phyloP scores from a whole-genome alignment of 2,329 filamentous ascomycete species.

The Diplocarpon rosae region DNA sequence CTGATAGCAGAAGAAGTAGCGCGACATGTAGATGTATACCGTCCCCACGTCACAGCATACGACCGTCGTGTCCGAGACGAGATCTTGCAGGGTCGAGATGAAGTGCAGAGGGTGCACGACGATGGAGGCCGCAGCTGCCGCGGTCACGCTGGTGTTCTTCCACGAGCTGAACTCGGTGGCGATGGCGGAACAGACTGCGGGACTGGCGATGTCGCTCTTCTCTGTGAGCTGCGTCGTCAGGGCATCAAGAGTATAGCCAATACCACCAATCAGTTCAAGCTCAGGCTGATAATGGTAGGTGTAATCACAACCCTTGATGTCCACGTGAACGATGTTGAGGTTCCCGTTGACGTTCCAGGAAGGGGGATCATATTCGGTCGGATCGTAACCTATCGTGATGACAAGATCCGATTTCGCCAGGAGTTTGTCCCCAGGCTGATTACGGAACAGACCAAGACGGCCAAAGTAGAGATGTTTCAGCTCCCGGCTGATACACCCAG shows the following conservation, averaged over 20 bases:
- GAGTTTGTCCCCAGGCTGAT: conserved; percentile 36
- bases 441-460: conserved; percentile 37
- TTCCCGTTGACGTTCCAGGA: conserved; percentile 33
- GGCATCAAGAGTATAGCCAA: conserved; percentile 6
- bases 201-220: background rate
- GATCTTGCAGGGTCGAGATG: conserved; percentile 32
- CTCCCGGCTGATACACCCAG: conserved; percentile 34
- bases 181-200: background rate
- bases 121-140: background rate
- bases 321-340: conserved; percentile 34
- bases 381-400: conserved; percentile 36
- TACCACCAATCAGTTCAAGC: conserved; percentile 11
- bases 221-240: conserved; percentile 3
- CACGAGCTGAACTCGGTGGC: background rate
- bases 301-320: conserved; percentile 30
- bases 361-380: conserved; percentile 36
- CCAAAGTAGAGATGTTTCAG: conserved; percentile 36
- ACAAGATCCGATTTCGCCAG: conserved; percentile 34
- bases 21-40: conserved; percentile 38
- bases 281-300: conserved; percentile 11
- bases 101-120: conserved; percentile 36
- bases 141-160: background rate
- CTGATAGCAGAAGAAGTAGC: conserved; percentile 34
- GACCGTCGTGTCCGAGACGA: conserved; percentile 31
- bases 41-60: conserved; percentile 37